Conservation (phyloP, 2,329 filamentous ascomycete species). For the Nigrospora osmanthi region DNA sequence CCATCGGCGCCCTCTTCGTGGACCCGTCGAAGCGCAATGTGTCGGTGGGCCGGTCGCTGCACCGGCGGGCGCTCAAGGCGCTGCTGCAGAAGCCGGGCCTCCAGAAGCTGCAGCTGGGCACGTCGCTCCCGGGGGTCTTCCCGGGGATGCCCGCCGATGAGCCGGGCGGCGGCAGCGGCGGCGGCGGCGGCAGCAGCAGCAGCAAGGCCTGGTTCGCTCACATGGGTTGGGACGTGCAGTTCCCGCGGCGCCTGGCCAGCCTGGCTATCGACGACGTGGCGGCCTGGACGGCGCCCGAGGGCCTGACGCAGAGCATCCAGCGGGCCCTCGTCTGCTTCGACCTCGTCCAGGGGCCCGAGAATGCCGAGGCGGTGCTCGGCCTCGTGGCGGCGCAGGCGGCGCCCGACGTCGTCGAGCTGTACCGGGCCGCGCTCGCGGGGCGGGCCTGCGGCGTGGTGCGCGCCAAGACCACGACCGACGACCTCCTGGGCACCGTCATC, state of each 20-base stretch:
- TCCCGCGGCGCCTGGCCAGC: conserved; percentile 50
- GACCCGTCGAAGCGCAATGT: conserved; percentile 80
- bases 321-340: conserved; percentile 72
- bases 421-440: conserved; percentile 66
- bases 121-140: conserved; percentile 76
- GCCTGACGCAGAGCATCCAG: conserved; percentile 65
- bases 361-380: conserved; percentile 63
- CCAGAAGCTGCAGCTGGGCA: conserved; percentile 75
- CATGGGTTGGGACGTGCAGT: conserved; percentile 74
- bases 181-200: too few species aligned
- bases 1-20: conserved; percentile 82
- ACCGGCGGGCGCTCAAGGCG: conserved; percentile 73
- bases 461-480: conserved; percentile 62
- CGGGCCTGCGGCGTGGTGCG: conserved; percentile 74
- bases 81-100: conserved; percentile 63
- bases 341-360: conserved; percentile 72
- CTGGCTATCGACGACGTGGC: conserved; percentile 67
- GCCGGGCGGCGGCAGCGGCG: too few species aligned
- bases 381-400: conserved; percentile 67
- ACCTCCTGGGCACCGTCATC: conserved; percentile 71
- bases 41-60: conserved; percentile 83
- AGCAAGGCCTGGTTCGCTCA: conserved; percentile 78
- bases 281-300: conserved; percentile 69
- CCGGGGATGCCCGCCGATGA: conserved; percentile 66
- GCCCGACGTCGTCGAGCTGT: conserved; percentile 74